A percentile compares a stretch with the other conserved stretches of the same genome.
Conservation (phyloP, 2,329 filamentous ascomycete species). For the Sporothrix euskadiensis region DNA sequence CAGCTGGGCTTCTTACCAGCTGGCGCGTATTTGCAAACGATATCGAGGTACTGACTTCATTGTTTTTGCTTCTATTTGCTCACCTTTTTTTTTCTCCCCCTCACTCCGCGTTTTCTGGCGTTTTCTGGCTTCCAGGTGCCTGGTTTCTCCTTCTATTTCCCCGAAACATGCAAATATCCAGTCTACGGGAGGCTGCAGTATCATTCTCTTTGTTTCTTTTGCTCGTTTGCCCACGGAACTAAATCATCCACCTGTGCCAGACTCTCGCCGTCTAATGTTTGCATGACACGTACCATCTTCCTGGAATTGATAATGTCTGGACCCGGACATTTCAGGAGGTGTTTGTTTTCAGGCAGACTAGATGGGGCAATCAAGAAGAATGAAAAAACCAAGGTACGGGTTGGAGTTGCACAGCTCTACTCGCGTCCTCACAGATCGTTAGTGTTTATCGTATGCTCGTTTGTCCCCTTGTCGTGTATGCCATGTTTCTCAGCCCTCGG, state of each 20-base stretch:
- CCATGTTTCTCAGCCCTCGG: neutral
- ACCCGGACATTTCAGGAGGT: conserved; percentile 23
- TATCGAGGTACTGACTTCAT: neutral
- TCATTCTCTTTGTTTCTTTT: neutral
- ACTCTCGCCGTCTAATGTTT: neutral
- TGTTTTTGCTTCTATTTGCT: neutral
- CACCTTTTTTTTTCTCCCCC: neutral
- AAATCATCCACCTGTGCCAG: neutral
- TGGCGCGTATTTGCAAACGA: neutral
- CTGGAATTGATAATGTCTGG: neutral
- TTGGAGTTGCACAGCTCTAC: neutral
- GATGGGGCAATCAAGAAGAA: neutral
- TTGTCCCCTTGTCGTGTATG: neutral
- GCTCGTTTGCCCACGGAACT: neutral
- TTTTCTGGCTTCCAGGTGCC: neutral
- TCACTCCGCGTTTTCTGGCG: neutral
- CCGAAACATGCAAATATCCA: neutral
- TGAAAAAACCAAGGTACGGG: neutral
- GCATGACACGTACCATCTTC: neutral
- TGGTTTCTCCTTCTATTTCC: neutral
- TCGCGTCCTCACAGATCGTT: neutral
- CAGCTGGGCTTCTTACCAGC: neutral
- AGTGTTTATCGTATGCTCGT: neutral
- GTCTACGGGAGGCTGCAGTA: neutral
- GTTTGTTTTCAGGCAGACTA: neutral